Evolutionary conservation across 2,329 filamentous ascomycete species (phyloP).

Genomic region (Westerdykella ornata): DNA sequence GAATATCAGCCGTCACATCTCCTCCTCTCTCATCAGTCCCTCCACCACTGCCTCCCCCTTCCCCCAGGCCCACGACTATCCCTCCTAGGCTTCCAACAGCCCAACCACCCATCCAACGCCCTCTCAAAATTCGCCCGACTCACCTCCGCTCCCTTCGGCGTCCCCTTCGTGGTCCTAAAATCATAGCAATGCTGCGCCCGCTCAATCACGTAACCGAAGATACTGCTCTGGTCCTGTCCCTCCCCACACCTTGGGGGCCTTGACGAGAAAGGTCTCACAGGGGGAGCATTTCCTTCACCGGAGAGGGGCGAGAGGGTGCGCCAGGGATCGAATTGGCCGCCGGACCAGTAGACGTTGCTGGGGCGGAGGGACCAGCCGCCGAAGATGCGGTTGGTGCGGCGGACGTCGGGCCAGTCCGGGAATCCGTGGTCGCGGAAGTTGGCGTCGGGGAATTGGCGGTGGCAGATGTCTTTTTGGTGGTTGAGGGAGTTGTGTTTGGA

Average conservation of each 20-base stretch:
- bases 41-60: neutral
- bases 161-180: conserved; percentile 27
- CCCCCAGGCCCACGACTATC: neutral
- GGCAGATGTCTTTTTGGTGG: conserved; percentile 43
- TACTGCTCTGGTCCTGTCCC: conserved; percentile 26
- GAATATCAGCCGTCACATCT: too few relatives aligned
- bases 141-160: conserved; percentile 26
- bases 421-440: conserved; percentile 32
- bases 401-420: conserved; percentile 37
- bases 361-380: conserved; percentile 49
- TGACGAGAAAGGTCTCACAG: conserved; percentile 31
- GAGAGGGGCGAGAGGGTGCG: conserved; percentile 43
- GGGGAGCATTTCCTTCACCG: conserved; percentile 38
- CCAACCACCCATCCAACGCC: conserved; percentile 44
- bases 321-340: conserved; percentile 50
- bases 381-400: conserved; percentile 39
- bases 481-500: conserved; percentile 43
- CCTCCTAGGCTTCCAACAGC: conserved; percentile 34
- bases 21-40: neutral
- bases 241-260: conserved; percentile 42
- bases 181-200: conserved; percentile 48
- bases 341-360: conserved; percentile 47
- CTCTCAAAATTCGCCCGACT: conserved; percentile 36
- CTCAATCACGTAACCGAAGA: conserved; percentile 46
- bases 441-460: conserved; percentile 45